Conservation (phyloP, 176 grass and related monocot genomes). For the Raddia guianensis region DNA sequence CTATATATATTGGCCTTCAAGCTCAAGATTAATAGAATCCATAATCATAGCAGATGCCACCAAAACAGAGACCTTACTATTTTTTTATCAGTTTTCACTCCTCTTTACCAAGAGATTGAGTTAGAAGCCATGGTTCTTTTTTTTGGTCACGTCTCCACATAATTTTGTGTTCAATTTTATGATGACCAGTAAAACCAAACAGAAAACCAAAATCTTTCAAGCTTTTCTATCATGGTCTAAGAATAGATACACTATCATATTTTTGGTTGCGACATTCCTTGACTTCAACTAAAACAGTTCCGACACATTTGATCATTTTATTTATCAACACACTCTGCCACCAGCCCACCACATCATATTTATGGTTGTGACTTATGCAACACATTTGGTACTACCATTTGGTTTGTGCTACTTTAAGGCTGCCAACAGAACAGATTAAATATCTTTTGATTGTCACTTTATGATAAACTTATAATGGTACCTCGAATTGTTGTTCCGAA, state of each 20-base stretch:
- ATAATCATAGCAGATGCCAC: not conserved
- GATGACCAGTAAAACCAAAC: conserved; percentile 1
- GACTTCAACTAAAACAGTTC: conserved; percentile 4
- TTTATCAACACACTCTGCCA: conserved; percentile 32
- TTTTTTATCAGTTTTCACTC: not conserved
- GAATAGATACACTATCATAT: conserved; percentile 21
- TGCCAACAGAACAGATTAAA: conserved; percentile 27
- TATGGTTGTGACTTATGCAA: conserved; percentile 23
- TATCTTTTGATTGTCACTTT: conserved; percentile 28
- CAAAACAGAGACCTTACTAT: not conserved
- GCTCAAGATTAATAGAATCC: too few relatives aligned
- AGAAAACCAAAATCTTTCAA: not conserved
- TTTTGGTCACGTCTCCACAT: not conserved
- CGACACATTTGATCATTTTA: not conserved
- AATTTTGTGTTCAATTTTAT: not conserved
- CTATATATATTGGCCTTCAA: too few relatives aligned
- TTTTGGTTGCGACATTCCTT: not conserved
- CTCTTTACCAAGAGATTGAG: not conserved
- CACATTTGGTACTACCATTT: conserved; percentile 3
- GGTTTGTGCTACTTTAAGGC: conserved; percentile 27
- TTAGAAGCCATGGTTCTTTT: not conserved
- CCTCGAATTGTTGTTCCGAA: conserved; percentile 99
- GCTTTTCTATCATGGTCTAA: conserved; percentile 4
- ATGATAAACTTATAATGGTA: conserved; percentile 25
- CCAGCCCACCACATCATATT: not conserved